Base-by-base conservation (phyloP, 148 eudicot genomes). In the Limonium bicolor region DNA sequence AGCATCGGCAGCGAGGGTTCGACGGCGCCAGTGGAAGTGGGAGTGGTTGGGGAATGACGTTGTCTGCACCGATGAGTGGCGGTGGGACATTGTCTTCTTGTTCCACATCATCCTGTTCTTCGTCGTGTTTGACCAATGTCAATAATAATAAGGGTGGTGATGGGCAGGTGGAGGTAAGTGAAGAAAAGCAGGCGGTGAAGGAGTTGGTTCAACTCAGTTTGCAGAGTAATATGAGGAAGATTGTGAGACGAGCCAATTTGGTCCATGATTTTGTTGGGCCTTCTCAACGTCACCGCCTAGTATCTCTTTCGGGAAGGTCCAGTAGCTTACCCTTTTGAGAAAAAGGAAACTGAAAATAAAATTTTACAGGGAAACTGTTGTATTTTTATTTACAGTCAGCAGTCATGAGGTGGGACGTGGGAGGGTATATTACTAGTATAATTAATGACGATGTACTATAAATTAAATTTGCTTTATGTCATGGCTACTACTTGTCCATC, bases 131-230 rank as follows among this genome's bases (percentile, higher is more conserved):
- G n/a, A n/a, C n/a, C n/a, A n/a, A n/a, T n/a, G n/a, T n/a, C n/a
- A n/a, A n/a, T n/a, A n/a, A 24, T 29, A 25, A 34, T 23, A 53
- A 45, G 12, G 41, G 56, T n/a, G 42, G 46, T 25, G 84, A 73
- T 27, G 80, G 63, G 49, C 77, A 59, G 10, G 49, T 30, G 20
- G 58, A 53, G 77, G 76, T 82, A 82, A 78, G 96, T 41, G 77
- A 76, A 51, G 96, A 87, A 76, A 74, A 60, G 48, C 84, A 73
- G 44, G 97, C 95, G 0, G 97, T 90, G 46, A 90, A 78, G 60
- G 82, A 79, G 23, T 52, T 90, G 36, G 95, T 90, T 9, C 95
- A 90, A 48, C 93, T 77, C 41, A 90, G 97, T 53, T 73, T 90
- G 79, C 95, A 90, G 29, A 74, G 56, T 34, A 90, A 90, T 55